phyloP scores from a whole-genome alignment of 176 grass and related monocot species.

The Musa itinerans region DNA sequence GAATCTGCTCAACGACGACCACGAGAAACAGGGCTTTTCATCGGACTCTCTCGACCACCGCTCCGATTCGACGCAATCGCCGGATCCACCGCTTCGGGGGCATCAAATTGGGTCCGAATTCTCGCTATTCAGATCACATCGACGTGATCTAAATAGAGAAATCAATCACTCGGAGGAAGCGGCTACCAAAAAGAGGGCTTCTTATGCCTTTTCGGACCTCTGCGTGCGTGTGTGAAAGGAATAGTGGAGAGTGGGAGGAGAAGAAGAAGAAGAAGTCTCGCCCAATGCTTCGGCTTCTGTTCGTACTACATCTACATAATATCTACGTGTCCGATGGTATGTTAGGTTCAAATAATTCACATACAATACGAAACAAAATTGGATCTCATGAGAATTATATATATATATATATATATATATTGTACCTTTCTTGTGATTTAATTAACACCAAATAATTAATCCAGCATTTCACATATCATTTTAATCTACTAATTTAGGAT shows the following conservation, averaged over 20 bases:
- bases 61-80: not conserved
- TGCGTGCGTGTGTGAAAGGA: not conserved
- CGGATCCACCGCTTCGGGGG: not conserved
- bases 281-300: not conserved
- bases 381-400: too few relatives aligned
- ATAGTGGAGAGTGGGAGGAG: not conserved
- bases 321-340: too few relatives aligned
- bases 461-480: too few relatives aligned
- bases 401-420: too few relatives aligned
- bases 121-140: not conserved
- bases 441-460: too few relatives aligned
- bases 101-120: not conserved
- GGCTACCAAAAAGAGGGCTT: not conserved
- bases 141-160: not conserved
- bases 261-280: not conserved
- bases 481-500: too few relatives aligned
- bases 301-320: not conserved
- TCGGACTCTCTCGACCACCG: not conserved
- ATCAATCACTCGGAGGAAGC: not conserved
- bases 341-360: too few relatives aligned
- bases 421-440: too few relatives aligned
- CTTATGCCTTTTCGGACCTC: not conserved
- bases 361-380: too few relatives aligned
- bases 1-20: not conserved
- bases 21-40: not conserved